Conservation (phyloP, 129 eudicot genomes). For the Erigeron canadensis region DNA sequence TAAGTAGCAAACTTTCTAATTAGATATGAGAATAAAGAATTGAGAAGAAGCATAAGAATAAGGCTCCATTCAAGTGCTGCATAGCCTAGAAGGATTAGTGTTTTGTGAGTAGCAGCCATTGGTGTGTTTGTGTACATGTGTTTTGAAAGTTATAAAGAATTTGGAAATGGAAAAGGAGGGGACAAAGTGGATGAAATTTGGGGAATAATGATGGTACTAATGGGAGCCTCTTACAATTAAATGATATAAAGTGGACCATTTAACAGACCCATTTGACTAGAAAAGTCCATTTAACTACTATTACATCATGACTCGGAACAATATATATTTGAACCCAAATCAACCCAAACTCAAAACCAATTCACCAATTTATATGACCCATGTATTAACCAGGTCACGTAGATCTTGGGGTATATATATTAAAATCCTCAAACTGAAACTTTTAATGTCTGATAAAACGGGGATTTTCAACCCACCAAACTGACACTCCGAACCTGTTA, state of each 20-base stretch:
- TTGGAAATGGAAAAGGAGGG: conserved; percentile 20
- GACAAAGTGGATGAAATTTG: conserved; percentile 42
- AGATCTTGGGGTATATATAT: too few relatives aligned
- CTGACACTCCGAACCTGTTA: too few relatives aligned
- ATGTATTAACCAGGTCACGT: too few relatives aligned
- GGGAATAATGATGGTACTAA: conserved; percentile 34
- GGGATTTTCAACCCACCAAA: too few relatives aligned
- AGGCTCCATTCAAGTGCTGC: conserved; percentile 53
- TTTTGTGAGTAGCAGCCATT: conserved; percentile 41
- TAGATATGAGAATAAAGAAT: conserved; percentile 44
- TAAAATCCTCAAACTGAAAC: too few relatives aligned
- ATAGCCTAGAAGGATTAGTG: conserved; percentile 32
- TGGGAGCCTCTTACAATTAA: conserved; percentile 27
- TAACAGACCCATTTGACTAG: not conserved
- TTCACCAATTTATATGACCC: too few relatives aligned
- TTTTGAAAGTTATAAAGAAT: conserved; percentile 23
- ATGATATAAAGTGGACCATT: conserved; percentile 12
- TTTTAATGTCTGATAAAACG: too few relatives aligned
- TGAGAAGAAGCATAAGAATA: conserved; percentile 47
- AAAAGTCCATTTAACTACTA: too few relatives aligned
- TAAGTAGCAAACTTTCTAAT: conserved; percentile 41
- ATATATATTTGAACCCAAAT: too few relatives aligned
- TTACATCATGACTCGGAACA: too few relatives aligned
- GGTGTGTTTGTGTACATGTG: conserved; percentile 30
- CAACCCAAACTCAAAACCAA: too few relatives aligned